These are phyloP conservation scores for Penicillium freii DNA, from an alignment of 2,329 filamentous ascomycete species.

Conservation along the genomic window DNA sequence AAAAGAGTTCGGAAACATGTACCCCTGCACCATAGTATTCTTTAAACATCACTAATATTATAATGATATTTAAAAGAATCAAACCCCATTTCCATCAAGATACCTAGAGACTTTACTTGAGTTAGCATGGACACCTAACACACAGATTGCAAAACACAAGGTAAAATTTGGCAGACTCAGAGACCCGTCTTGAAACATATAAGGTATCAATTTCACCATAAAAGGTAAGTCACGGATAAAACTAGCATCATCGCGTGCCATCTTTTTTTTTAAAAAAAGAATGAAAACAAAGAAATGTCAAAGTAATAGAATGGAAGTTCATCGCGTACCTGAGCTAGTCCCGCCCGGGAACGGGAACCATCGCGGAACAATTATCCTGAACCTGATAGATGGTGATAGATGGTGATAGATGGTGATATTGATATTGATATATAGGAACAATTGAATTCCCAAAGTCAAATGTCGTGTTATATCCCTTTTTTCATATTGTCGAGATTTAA, in stretches of 20 bases:
- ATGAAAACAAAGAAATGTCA: too few species aligned
- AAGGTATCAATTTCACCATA: constrained; percentile 22
- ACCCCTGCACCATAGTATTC: neutral
- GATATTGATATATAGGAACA: neutral
- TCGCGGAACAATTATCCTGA: neutral
- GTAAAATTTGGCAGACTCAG: constrained; percentile 16
- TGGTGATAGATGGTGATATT: neutral
- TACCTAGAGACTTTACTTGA: neutral
- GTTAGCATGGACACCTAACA: neutral
- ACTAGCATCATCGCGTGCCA: constrained; percentile 18
- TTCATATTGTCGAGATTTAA: neutral
- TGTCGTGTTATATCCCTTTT: neutral
- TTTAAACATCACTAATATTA: neutral
- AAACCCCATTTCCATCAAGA: neutral
- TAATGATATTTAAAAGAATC: neutral
- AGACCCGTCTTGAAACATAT: constrained; percentile 28
- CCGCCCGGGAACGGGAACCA: constrained; percentile 8
- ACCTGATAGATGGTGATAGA: neutral
- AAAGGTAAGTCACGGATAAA: constrained; percentile 15
- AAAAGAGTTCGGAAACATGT: neutral
- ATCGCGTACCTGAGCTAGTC: constrained; percentile 18
- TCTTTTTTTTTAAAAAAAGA: neutral
- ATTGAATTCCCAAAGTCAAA: neutral
- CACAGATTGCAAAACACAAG: neutral
- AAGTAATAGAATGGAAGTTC: neutral